Evolutionary conservation across 1,284 basidiomycete species (phyloP).

Genomic region (Heterobasidion annosum): DNA sequence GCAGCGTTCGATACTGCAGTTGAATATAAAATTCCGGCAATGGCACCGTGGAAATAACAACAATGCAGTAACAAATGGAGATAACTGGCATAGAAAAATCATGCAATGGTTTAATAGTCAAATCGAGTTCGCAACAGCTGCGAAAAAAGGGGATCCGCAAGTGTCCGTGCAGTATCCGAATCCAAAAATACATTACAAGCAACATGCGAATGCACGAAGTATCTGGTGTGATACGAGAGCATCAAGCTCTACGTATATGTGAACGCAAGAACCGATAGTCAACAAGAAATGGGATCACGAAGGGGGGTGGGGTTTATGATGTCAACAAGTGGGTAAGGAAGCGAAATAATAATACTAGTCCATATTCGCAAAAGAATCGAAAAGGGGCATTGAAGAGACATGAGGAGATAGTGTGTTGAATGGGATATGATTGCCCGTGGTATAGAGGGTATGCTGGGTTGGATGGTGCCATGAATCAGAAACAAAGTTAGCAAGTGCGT

Average conservation of each 20-base stretch:
- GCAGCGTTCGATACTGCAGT: too few species aligned
- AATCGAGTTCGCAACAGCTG: neutral
- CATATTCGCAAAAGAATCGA: neutral
- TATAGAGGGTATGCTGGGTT: too few species aligned
- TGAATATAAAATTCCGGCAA: too few species aligned
- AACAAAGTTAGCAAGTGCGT: too few species aligned
- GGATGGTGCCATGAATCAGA: too few species aligned
- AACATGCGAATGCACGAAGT: neutral
- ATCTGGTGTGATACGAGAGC: neutral
- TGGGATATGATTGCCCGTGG: neutral
- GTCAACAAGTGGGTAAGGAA: neutral
- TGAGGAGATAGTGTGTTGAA: neutral
- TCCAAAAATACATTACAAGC: neutral
- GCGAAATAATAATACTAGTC: neutral
- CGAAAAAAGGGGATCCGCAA: neutral
- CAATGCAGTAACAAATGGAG: too few species aligned
- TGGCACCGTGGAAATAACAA: too few species aligned
- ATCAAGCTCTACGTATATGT: constrained; percentile 1
- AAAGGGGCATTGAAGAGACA: neutral
- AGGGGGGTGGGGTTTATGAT: neutral
- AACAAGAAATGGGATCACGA: neutral
- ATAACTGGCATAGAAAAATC: neutral
- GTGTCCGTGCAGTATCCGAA: constrained; percentile 1
- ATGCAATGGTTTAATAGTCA: neutral
- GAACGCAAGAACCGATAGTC: neutral